These are phyloP conservation scores for Musa acuminata DNA, from an alignment of 176 grass and related monocot genomes.

Conservation along the genomic window DNA sequence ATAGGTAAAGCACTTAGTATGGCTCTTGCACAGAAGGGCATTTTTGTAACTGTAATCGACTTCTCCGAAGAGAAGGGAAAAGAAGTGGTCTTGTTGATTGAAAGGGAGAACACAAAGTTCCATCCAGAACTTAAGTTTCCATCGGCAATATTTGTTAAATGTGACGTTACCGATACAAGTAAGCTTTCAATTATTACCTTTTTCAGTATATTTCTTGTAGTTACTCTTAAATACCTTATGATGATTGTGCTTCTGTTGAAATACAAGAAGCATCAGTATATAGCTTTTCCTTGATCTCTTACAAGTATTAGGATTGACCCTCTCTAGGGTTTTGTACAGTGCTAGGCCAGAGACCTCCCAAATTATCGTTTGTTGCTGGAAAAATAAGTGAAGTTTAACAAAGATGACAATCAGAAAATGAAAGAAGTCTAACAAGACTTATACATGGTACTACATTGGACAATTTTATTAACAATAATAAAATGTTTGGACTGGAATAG, in stretches of 20 bases:
- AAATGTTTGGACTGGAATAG: no score
- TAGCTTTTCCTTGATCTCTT: neutral
- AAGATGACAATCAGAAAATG: no score
- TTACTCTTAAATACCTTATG: neutral
- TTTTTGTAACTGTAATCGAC: slow-evolving; percentile 75
- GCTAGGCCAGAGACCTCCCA: neutral
- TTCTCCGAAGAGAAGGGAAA: slow-evolving; percentile 72
- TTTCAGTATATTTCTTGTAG: neutral
- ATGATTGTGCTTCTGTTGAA: neutral
- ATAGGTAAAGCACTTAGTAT: slow-evolving; percentile 84
- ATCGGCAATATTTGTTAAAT: slow-evolving; percentile 59
- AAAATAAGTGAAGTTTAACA: neutral
- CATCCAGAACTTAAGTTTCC: slow-evolving; percentile 49
- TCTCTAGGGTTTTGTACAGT: no score
- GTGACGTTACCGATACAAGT: slow-evolving; percentile 76
- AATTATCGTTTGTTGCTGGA: neutral
- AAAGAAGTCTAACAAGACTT: no score
- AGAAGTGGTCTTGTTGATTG: slow-evolving; percentile 45
- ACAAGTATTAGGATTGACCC: neutral
- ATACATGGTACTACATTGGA: no score
- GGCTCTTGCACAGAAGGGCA: slow-evolving; percentile 71
- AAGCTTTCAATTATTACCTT: slow-evolving; percentile 7
- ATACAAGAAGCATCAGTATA: neutral
- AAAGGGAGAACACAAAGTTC: slow-evolving; percentile 59
- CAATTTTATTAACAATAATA: no score